Evolutionary conservation across 2,329 filamentous ascomycete species (phyloP), one percentile per base, ranked within the genome.

Genomic region (Lasiodiplodia citricola): DNA sequence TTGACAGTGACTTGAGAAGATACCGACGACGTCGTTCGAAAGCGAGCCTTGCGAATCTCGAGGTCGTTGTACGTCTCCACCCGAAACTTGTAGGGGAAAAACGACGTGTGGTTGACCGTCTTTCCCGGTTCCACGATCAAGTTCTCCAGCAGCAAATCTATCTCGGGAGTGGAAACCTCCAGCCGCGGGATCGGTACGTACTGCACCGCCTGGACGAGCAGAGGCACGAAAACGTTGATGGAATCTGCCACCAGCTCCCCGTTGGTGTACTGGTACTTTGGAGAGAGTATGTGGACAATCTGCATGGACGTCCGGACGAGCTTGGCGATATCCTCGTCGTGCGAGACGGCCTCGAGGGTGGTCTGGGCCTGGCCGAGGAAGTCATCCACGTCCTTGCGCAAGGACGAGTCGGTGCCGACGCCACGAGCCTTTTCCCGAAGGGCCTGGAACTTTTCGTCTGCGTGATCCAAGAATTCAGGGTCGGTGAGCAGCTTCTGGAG

Each of bases 141-240:
- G 72, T 97, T 97, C 76, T 98, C 95, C 2, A 98, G 83, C 0
- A 98, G 83, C 5, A 98, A 86, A 74, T 97, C 94, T 67, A 97
- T 85, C 41, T 92, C 89, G 0, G 94, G 94, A 3, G 91, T 91
- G 0, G 92, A 91, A 5, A 97, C 84, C 78, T 97, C 95, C n/a
- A 97, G 80, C 4, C 95, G 90, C 0, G 94, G 94, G 65, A 98
- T 96, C 0, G 95, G 95, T 4, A 98, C 83, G 79, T 93, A 94
- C 77, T 97, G 94, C 38, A 98, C 85, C 2, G 88, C 88, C 72
- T 92, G 86, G 68, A 97, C 87, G 4, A 94, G 75, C 14, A 93
- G 82, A 0, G 95, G 95, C 5, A 96, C 84, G 76, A 97, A 94
- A 14, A 95, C 88, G 69, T 95, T 91, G 72, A 93, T 85, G 3